Base-by-base conservation (phyloP, 495 filamentous ascomycete genomes). In the Xylaria telfairii region DNA sequence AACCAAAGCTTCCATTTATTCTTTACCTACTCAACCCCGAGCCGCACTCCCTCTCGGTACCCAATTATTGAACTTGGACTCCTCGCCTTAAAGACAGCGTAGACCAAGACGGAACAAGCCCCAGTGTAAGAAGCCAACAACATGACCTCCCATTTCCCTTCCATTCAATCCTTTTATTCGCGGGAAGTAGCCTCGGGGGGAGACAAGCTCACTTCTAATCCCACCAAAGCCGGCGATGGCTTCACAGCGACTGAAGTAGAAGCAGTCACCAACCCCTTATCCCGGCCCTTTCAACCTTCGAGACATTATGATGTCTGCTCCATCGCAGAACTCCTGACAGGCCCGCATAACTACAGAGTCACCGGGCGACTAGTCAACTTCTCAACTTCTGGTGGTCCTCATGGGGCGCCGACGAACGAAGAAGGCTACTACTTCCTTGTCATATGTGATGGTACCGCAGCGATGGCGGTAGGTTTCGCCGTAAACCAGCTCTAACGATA, bases 331-430 rank as follows among this genome's bases (percentile, higher is more conserved):
- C 80, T 92, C 10, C 69, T 83, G 49, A 76, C 86, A 13, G 89
- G 90, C 1, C 85, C 86, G 0, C 72, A 73, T 34, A 82, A 81
- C 42, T 83, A 90, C 19, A 79, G 81, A 8, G 84, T 91, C 65
- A 83, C 78, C 41, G 90, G 87, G n/a, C 81, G 90, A 65, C 72
- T 92, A 13, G 88, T 87, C 19, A 91, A 91, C 67, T 80, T 90
- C 62, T 84, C 76, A 56, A 84, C 85, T 61, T 76, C 73, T 30
- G 78, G 80, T 44, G 83, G 84, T 0, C 76, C 79, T 39, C 73
- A 53, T 41, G 57, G 67, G 13, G 72, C 73, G 39, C 68, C 74
- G 42, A 47, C 69, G 21, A 79, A 74, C 28, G 69, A 72, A 10
- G 70, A 56, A 60, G 87, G 88, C 0, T 88, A 82, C 75, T 79